These are phyloP conservation scores for Lactarius vividus DNA, from an alignment of 768 basidiomycete species.

Conservation along the genomic window DNA sequence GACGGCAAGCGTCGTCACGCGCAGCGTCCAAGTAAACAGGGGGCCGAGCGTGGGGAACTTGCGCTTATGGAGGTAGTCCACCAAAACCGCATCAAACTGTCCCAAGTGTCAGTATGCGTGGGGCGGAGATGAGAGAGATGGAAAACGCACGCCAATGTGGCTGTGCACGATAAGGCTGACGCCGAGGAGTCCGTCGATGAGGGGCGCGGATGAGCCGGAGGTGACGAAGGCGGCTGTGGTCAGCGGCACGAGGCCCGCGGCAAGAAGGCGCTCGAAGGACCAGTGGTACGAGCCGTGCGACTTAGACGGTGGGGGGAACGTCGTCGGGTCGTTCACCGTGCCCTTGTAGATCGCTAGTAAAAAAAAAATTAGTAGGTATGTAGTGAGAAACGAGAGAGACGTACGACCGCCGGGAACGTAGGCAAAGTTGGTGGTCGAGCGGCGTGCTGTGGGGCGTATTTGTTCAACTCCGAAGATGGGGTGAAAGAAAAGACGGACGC, in stretches of 20 bases:
- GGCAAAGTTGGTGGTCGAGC: slow-evolving; percentile 26
- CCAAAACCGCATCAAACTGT: slow-evolving; percentile 72
- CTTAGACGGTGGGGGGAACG: slow-evolving; percentile 79
- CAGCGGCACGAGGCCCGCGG: slow-evolving; percentile 83
- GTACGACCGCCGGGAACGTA: slow-evolving; percentile 73
- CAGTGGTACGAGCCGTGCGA: slow-evolving; percentile 87
- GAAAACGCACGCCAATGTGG: slow-evolving; percentile 80
- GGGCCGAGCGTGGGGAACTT: slow-evolving; percentile 87
- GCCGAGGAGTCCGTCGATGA: slow-evolving; percentile 87
- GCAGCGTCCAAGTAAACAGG: slow-evolving; percentile 68
- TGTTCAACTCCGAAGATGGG: slow-evolving; percentile 2
- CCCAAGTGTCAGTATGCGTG: neutral
- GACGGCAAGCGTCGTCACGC: slow-evolving; percentile 73
- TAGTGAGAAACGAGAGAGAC: slow-evolving; percentile 32
- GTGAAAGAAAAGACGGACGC: neutral
- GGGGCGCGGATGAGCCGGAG: slow-evolving; percentile 69
- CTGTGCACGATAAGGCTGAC: slow-evolving; percentile 89
- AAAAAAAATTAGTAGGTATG: neutral
- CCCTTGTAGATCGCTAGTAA: slow-evolving; percentile 77
- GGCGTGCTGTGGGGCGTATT: slow-evolving; percentile 26
- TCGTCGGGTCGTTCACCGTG: slow-evolving; percentile 91
- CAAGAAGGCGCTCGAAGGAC: slow-evolving; percentile 91
- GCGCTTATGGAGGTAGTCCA: slow-evolving; percentile 90
- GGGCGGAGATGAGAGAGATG: neutral
- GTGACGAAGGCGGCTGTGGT: slow-evolving; percentile 85